Conservation (phyloP, 805 yeast genomes). For the Ogataea thermomethanolica region DNA sequence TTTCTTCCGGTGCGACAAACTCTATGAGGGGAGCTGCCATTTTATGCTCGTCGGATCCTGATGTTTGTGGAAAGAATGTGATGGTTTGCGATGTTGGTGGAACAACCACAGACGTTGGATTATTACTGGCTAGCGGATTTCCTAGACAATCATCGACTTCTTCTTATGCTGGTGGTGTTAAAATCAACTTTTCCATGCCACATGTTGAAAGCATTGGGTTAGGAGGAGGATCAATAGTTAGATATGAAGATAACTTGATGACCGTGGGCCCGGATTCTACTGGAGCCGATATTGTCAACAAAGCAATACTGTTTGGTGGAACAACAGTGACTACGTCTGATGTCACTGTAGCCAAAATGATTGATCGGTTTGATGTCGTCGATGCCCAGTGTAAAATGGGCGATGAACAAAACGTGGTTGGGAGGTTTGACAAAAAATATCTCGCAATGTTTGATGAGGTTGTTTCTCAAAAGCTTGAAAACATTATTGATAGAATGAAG, state of each 20-base stretch:
- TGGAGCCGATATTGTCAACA: constrained; percentile 8
- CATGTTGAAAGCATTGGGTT: constrained; percentile 8
- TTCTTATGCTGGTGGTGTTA: constrained; percentile 9
- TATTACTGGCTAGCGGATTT: constrained; percentile 4
- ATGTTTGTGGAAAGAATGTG: constrained; percentile 3
- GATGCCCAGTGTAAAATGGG: constrained; percentile 29
- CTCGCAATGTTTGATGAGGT: constrained; percentile 1
- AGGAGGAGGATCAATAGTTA: constrained; percentile 8
- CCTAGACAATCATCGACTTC: constrained; percentile 10
- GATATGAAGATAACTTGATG: constrained; percentile 2
- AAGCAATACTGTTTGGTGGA: constrained; percentile 6
- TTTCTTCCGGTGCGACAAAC: constrained; percentile 10
- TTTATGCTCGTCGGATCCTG: constrained; percentile 6
- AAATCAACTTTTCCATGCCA: constrained; percentile 8
- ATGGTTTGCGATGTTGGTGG: constrained; percentile 10
- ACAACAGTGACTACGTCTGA: constrained; percentile 8
- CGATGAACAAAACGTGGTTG: constrained; percentile 13
- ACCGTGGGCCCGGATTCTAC: constrained; percentile 7
- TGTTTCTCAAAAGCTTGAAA: constrained; percentile 31
- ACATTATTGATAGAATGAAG: constrained; percentile 41
- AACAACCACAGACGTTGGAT: constrained; percentile 9
- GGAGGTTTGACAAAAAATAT: constrained; percentile 1
- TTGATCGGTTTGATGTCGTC: constrained; percentile 20
- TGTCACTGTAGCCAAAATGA: constrained; percentile 3
- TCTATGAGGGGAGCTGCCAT: constrained; percentile 10